Conservation (phyloP, 768 basidiomycete species). For the Phanerochaete carnosa region DNA sequence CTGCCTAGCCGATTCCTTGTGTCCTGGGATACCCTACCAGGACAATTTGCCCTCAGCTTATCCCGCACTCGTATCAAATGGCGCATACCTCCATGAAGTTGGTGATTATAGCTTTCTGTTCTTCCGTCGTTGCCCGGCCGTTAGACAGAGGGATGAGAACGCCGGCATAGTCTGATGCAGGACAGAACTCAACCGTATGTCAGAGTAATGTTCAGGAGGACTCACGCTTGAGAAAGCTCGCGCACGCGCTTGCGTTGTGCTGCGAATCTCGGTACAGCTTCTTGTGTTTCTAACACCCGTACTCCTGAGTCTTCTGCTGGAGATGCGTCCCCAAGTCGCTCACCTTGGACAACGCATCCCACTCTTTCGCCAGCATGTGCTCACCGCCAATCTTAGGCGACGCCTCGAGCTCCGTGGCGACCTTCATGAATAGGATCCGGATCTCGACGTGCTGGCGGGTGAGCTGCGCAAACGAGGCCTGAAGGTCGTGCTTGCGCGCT, state of each 20-base stretch:
- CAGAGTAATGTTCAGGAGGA: too few species aligned
- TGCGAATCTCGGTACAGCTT: conserved; percentile 23
- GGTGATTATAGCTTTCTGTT: conserved; percentile 25
- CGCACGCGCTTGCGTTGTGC: conserved; percentile 23
- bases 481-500: conserved; percentile 13
- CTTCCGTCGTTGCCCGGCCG: conserved; percentile 11
- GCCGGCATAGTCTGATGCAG: conserved; percentile 19
- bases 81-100: conserved; percentile 23
- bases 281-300: conserved; percentile 16
- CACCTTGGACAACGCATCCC: conserved; percentile 23
- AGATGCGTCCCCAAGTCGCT: not conserved
- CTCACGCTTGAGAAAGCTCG: conserved; percentile 23
- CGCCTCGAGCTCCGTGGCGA: conserved; percentile 21
- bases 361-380: conserved; percentile 19
- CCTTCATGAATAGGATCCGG: conserved; percentile 23
- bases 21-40: conserved; percentile 20
- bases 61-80: not conserved
- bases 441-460: conserved; percentile 24
- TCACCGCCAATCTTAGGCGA: conserved; percentile 22
- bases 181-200: not conserved
- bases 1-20: conserved; percentile 18
- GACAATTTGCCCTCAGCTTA: not conserved
- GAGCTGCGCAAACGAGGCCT: conserved; percentile 22
- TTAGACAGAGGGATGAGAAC: conserved; percentile 22
- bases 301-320: not conserved